These are phyloP conservation scores for Candida sp. DNA, from an alignment of 1,139 yeast genomes.

Conservation along the genomic window DNA sequence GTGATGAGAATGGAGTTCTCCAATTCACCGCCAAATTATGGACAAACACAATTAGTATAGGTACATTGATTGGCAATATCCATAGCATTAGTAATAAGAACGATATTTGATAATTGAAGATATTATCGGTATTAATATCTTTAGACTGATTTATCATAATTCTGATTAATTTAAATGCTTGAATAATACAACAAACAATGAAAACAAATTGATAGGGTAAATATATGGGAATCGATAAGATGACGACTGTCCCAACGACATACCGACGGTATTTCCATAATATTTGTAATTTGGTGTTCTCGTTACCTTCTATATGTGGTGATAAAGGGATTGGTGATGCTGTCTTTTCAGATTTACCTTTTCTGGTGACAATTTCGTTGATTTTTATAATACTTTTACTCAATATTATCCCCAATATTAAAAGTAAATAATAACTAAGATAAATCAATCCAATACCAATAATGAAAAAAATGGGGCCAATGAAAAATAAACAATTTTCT, in stretches of 20 bases:
- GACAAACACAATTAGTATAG: slow-evolving; percentile 65
- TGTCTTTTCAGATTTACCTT: not conserved
- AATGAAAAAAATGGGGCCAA: slow-evolving; percentile 48
- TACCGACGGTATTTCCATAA: slow-evolving; percentile 1
- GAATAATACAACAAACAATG: slow-evolving; percentile 54
- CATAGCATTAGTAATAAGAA: slow-evolving; percentile 59
- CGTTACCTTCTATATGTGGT: not conserved
- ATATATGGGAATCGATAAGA: slow-evolving; percentile 48
- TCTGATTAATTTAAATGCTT: slow-evolving; percentile 43
- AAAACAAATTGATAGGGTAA: slow-evolving; percentile 82
- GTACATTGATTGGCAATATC: slow-evolving; percentile 66
- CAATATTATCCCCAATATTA: slow-evolving; percentile 4
- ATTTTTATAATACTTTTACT: not conserved
- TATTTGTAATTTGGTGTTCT: not conserved
- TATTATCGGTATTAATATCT: slow-evolving; percentile 11
- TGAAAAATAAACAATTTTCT: slow-evolving; percentile 49
- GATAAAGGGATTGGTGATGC: not conserved
- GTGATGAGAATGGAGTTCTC: slow-evolving; percentile 76
- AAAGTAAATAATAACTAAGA: slow-evolving; percentile 20
- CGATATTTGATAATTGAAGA: slow-evolving; percentile 51
- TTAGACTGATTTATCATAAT: slow-evolving; percentile 6
- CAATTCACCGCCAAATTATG: slow-evolving; percentile 68
- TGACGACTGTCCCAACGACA: not conserved
- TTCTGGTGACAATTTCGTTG: not conserved
- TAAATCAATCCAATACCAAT: slow-evolving; percentile 50